Evolutionary conservation across 1,284 basidiomycete genomes (phyloP).

Genomic region (Boletus smithii): DNA sequence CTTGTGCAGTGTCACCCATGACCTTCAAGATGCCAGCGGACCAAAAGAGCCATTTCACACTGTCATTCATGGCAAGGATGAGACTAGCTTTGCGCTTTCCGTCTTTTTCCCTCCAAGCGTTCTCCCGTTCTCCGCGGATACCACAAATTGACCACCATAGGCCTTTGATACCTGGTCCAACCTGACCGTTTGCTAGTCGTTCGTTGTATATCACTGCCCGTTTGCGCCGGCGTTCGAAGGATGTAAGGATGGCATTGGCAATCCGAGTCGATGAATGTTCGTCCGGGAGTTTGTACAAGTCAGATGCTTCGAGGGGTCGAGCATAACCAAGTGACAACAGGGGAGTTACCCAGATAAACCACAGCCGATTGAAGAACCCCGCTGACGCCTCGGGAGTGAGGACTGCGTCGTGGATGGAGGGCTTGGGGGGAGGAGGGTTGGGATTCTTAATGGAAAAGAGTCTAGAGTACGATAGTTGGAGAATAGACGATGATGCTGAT

Average conservation of each 20-base stretch:
- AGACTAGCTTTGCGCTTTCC: constrained; percentile 71
- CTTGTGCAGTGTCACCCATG: constrained; percentile 65
- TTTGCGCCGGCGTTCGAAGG: constrained; percentile 61
- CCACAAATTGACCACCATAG: constrained; percentile 64
- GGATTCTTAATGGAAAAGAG: constrained; percentile 16
- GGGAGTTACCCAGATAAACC: constrained; percentile 71
- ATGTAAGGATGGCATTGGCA: constrained; percentile 58
- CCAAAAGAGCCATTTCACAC: constrained; percentile 84
- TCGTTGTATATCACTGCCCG: constrained; percentile 70
- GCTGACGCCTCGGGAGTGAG: constrained; percentile 49
- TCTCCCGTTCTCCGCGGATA: constrained; percentile 51
- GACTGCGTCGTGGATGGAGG: constrained; percentile 44
- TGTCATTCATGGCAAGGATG: constrained; percentile 74
- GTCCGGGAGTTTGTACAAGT: constrained; percentile 81
- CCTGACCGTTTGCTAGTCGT: constrained; percentile 59
- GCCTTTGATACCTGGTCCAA: constrained; percentile 52
- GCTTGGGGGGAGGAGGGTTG: constrained; percentile 39
- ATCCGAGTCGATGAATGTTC: constrained; percentile 56
- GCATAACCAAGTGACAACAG: constrained; percentile 66
- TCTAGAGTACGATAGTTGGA: constrained; percentile 10
- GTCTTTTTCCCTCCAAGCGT: constrained; percentile 59
- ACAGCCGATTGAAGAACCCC: constrained; percentile 40
- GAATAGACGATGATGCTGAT: not conserved
- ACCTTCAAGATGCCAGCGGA: constrained; percentile 74
- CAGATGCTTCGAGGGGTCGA: constrained; percentile 76